Base-by-base conservation (phyloP, 1,284 basidiomycete genomes). In the Fomitopsis pinicola region DNA sequence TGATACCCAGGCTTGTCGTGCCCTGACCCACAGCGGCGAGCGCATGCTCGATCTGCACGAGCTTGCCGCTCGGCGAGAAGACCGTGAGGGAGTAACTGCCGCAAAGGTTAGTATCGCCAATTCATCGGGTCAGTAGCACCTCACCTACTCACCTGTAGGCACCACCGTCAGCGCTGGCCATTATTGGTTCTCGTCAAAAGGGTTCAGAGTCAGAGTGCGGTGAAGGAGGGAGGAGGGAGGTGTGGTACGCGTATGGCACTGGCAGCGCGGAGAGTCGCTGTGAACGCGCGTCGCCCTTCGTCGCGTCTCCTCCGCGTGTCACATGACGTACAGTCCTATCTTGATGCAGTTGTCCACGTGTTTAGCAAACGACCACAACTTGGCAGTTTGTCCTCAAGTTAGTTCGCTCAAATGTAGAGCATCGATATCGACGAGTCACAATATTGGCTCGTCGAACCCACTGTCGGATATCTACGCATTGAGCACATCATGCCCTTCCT, bases 21-120 rank as follows among this genome's bases (percentile, higher is more conserved):
- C 97, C 97, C 68, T 92, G 90, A n/a, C 92, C 87, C 59, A 99
- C 97, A 26, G 96, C 96, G 61, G 97, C 97, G 63, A 99, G 83
- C 45, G 97, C 97, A 80, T 99, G 97, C 80, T 99, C 97, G 74
- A 99, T 99, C 82, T 99, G 97, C 60, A 97, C 95, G 60, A 98
- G 87, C 83, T 97, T 98, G 66, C 97, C 97, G 69, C 95, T 97
- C 57, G 97, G 97, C 40, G 95, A 98, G 86, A 99, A 99, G 69
- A 97, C 97, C 19, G 97, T 99, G 64, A 99, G 87, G 67, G 97
- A 99, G 83, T 98, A 99, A 74, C 96, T 98, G 73, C 22, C 63
- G 46, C n/a, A 45, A 56, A 42, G 59, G 48, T 59, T 63, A 52
- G 57, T 61, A 52, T 59, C 55, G 33, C 46, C 22, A 57, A 52